A percentile compares a stretch with the other conserved stretches of the same genome.
These are phyloP conservation scores for Leccinum subrobustum DNA, from an alignment of 1,284 basidiomycete genomes.

Conservation along the genomic window DNA sequence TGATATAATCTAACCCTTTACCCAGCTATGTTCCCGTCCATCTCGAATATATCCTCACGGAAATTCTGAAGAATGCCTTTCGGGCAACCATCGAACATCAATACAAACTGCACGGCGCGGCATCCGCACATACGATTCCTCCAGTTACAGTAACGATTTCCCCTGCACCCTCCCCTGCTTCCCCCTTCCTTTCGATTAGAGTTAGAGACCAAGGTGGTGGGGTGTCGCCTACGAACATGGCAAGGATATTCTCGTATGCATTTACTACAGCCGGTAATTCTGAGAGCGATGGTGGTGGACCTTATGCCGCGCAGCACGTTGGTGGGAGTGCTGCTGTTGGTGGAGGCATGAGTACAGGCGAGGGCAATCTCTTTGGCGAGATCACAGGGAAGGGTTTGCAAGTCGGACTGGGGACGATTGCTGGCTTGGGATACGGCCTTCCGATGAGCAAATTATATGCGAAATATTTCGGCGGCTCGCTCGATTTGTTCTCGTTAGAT, in stretches of 20 bases:
- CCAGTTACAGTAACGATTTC: constrained; percentile 76
- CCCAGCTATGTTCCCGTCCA: constrained; percentile 84
- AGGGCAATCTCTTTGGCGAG: constrained; percentile 66
- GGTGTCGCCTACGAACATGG: constrained; percentile 71
- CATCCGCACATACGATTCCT: constrained; percentile 44
- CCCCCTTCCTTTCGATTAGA: constrained; percentile 68
- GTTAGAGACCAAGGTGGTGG: constrained; percentile 88
- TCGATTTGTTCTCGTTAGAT: constrained; percentile 75
- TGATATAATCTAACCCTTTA: constrained; percentile 13
- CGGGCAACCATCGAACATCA: constrained; percentile 86
- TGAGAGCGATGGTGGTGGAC: constrained; percentile 56
- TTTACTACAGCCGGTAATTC: constrained; percentile 68
- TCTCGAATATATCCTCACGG: constrained; percentile 85
- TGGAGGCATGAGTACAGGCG: constrained; percentile 43
- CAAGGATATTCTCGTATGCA: constrained; percentile 85
- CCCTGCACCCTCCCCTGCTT: constrained; percentile 44
- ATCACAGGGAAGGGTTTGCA: constrained; percentile 76
- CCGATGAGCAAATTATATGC: constrained; percentile 86
- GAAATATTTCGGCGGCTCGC: constrained; percentile 75
- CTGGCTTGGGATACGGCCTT: constrained; percentile 76
- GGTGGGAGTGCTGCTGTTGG: constrained; percentile 67
- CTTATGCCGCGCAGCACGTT: constrained; percentile 71
- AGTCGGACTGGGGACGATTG: constrained; percentile 64
- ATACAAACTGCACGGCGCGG: constrained; percentile 40
- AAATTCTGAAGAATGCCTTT: constrained; percentile 87